These are phyloP conservation scores for Talaromyces sp. DNA, from an alignment of 2,329 filamentous ascomycete genomes.

Conservation along the genomic window DNA sequence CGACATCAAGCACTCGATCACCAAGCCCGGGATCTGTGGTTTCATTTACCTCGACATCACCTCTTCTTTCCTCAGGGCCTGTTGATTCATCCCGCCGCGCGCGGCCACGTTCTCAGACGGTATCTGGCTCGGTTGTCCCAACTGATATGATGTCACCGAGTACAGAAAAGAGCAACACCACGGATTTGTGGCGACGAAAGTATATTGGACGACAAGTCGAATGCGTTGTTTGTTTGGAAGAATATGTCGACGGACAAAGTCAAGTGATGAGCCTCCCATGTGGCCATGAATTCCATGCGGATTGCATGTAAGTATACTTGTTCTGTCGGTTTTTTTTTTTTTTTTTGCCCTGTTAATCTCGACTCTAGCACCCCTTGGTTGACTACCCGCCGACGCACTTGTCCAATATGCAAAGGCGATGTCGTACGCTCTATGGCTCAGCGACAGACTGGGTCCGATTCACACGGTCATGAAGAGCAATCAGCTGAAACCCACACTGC, in stretches of 20 bases:
- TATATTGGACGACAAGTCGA: constrained; percentile 68
- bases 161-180: constrained; percentile 44
- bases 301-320: constrained; percentile 80
- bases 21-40: constrained; percentile 57
- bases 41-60: constrained; percentile 67
- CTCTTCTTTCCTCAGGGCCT: constrained; percentile 53
- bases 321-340: not conserved
- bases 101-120: constrained; percentile 35
- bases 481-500: constrained; percentile 39
- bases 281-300: constrained; percentile 94
- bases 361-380: constrained; percentile 80
- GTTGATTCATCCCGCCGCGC: constrained; percentile 22
- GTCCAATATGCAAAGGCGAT: constrained; percentile 96
- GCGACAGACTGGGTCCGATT: constrained; percentile 15
- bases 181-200: constrained; percentile 45
- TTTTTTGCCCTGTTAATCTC: not conserved
- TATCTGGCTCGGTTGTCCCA: constrained; percentile 24
- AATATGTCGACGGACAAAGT: constrained; percentile 91
- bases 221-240: constrained; percentile 93
- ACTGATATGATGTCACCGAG: constrained; percentile 22
- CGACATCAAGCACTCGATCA: constrained; percentile 51
- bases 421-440: constrained; percentile 66
- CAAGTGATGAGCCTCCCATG: constrained; percentile 95
- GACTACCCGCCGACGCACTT: constrained; percentile 91
- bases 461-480: constrained; percentile 32